A percentile compares a stretch with the other conserved stretches of the same genome.
Conservation (phyloP, 192 early-diverging fungal genomes). For the Obelidium mucronatum region DNA sequence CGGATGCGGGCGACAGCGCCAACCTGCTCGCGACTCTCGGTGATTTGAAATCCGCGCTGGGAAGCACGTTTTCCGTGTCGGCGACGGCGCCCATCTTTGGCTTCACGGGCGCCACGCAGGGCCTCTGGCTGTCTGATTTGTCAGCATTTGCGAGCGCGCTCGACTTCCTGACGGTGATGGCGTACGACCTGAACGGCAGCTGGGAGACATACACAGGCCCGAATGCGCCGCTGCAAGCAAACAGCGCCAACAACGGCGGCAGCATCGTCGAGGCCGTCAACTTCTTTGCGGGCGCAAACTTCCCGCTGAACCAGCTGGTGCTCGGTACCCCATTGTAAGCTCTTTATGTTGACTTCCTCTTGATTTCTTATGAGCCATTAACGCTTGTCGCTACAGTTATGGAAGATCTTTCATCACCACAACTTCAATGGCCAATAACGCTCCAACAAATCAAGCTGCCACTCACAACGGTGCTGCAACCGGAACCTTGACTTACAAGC, state of each 20-base stretch:
- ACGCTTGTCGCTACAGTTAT: not conserved
- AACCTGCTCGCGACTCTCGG: not conserved
- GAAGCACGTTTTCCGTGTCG: not conserved
- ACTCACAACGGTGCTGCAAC: not conserved
- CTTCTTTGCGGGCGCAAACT: not conserved
- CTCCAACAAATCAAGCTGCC: not conserved
- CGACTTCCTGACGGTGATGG: constrained; percentile 4
- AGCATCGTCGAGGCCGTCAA: not conserved
- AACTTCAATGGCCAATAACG: not conserved
- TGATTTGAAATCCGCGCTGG: not conserved
- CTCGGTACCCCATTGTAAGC: not conserved
- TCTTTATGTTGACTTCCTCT: not conserved
- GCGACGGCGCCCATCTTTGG: not conserved
- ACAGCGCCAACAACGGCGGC: not conserved
- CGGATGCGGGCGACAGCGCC: not conserved
- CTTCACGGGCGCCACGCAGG: not conserved
- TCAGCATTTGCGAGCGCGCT: not conserved
- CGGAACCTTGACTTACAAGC: not conserved
- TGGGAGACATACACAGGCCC: not conserved
- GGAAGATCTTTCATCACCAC: not conserved
- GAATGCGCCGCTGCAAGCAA: not conserved
- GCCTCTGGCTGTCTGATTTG: not conserved
- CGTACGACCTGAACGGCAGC: constrained; percentile 5
- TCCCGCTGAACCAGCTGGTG: constrained; percentile 2
- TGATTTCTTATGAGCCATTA: not conserved